Evolutionary conservation across 495 filamentous ascomycete genomes (phyloP).

Genomic region (Neurospora intermedia): DNA sequence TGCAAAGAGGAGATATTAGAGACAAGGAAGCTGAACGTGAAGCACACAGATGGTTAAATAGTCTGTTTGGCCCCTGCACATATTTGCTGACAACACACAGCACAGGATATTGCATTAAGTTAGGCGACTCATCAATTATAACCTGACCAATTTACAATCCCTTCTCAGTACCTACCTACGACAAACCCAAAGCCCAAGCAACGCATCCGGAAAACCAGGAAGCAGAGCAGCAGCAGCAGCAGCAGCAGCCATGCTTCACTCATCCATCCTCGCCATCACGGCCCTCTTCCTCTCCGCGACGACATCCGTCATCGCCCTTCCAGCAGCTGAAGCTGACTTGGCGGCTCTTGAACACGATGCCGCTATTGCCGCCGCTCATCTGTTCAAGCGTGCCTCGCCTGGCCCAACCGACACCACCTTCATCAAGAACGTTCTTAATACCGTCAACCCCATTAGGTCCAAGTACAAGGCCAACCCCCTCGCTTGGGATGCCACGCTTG

Average conservation of each 20-base stretch:
- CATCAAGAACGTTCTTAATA: constrained; percentile 5
- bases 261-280: background rate
- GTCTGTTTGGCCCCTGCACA: background rate
- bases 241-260: background rate
- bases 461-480: constrained; percentile 2
- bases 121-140: background rate
- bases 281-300: background rate
- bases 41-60: background rate
- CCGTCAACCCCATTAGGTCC: constrained; percentile 9
- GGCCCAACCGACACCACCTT: constrained; percentile 7
- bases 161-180: background rate
- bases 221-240: background rate
- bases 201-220: background rate
- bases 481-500: constrained; percentile 9
- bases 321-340: background rate
- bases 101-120: background rate
- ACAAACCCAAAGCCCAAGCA: background rate
- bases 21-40: background rate
- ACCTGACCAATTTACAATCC: background rate
- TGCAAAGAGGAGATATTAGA: background rate
- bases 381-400: constrained; percentile 5
- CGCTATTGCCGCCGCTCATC: background rate
- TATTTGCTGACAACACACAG: background rate
- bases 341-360: background rate
- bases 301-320: background rate